Conservation (phyloP, 2,329 filamentous ascomycete genomes). For the Alternaria arbusti region DNA sequence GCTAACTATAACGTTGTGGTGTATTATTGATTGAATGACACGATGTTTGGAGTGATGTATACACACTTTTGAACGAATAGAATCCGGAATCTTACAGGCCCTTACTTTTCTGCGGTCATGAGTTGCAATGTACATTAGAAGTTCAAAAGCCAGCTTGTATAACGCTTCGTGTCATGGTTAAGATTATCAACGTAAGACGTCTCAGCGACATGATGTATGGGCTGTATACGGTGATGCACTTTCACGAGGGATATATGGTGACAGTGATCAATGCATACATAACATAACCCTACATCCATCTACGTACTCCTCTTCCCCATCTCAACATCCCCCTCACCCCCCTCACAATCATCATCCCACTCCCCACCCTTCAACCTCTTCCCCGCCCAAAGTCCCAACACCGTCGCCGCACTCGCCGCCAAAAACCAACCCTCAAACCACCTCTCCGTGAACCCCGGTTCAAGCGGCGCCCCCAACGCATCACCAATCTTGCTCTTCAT, state of each 20-base stretch:
- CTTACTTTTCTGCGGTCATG: no score
- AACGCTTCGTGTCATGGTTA: no score
- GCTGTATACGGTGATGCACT: rapidly evolving
- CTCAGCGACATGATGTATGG: no score
- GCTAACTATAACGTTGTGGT: no score
- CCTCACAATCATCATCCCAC: slow-evolving; percentile 48
- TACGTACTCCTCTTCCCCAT: slow-evolving; percentile 71
- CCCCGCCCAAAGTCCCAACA: slow-evolving; percentile 74
- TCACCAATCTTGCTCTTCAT: slow-evolving; percentile 79
- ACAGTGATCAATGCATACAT: neutral
- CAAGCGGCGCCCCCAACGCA: slow-evolving; percentile 76
- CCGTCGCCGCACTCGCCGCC: slow-evolving; percentile 69
- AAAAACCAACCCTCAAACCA: slow-evolving; percentile 94
- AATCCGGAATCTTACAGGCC: no score
- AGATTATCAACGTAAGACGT: no score
- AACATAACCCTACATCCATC: neutral
- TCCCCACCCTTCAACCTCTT: slow-evolving; percentile 61
- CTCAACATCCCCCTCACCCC: slow-evolving; percentile 64
- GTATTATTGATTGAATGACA: no score
- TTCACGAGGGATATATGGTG: rapidly evolving
- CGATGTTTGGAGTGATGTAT: no score
- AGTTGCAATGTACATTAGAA: no score
- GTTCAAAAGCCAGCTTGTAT: no score
- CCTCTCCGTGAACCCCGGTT: slow-evolving; percentile 73
- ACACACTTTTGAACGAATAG: no score